phyloP scores from a whole-genome alignment of 805 yeast genomes.

The Yamadazyma sp. region DNA sequence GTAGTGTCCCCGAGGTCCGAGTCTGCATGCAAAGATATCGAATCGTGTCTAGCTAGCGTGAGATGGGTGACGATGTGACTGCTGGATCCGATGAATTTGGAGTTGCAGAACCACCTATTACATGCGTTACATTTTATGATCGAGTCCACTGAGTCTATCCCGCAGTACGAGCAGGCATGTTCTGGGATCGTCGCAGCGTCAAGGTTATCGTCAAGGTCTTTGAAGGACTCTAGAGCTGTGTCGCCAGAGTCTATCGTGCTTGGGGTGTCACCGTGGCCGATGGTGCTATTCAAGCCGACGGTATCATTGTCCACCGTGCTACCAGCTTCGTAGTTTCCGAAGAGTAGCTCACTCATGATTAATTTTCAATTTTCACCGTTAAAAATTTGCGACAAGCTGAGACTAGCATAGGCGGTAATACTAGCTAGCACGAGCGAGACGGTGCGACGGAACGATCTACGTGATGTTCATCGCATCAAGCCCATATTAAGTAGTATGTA shows the following conservation, averaged over 20 bases:
- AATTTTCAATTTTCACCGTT: slow-evolving; percentile 2
- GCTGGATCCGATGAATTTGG: slow-evolving; percentile 49
- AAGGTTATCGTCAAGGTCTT: not conserved
- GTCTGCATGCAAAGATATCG: slow-evolving; percentile 71
- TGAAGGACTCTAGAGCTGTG: too few species aligned
- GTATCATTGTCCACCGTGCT: too few species aligned
- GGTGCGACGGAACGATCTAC: too few species aligned
- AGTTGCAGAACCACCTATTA: slow-evolving; percentile 87
- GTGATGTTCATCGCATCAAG: too few species aligned
- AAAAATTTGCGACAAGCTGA: too few species aligned
- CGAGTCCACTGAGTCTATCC: slow-evolving; percentile 58
- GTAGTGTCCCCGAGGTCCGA: slow-evolving; percentile 85
- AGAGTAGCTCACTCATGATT: slow-evolving; percentile 25
- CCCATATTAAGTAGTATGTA: too few species aligned
- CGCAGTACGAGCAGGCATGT: slow-evolving; percentile 56
- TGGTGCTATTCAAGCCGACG: too few species aligned
- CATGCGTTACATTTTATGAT: slow-evolving; percentile 78
- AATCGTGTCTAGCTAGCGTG: slow-evolving; percentile 75
- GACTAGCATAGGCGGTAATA: too few species aligned
- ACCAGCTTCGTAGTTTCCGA: slow-evolving; percentile 2
- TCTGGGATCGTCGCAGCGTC: not conserved
- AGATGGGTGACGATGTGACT: slow-evolving; percentile 87
- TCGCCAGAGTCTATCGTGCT: not conserved
- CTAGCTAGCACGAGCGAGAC: not conserved
- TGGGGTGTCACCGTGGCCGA: too few species aligned